Evolutionary conservation across 2,329 filamentous ascomycete genomes (phyloP).

Genomic region (Tolypocladium capitatum): DNA sequence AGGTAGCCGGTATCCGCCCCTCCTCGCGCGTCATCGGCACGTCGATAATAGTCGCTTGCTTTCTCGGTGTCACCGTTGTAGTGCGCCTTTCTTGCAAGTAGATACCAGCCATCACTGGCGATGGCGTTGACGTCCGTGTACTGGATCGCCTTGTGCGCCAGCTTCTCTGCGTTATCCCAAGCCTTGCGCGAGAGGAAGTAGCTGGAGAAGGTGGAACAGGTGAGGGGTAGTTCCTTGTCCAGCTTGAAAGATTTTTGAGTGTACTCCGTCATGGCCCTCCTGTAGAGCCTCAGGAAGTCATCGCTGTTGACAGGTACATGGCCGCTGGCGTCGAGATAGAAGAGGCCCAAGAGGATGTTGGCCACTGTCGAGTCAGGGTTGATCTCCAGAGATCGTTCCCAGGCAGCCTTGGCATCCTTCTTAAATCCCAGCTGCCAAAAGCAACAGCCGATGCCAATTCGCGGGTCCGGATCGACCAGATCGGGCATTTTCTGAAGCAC

Average conservation of each 20-base stretch:
- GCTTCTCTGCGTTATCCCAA: conserved; percentile 66
- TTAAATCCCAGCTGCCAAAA: conserved; percentile 95
- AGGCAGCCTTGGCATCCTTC: conserved; percentile 79
- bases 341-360: conserved; percentile 79
- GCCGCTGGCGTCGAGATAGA: conserved; percentile 77
- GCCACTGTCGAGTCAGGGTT: conserved; percentile 75
- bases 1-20: conserved; percentile 83
- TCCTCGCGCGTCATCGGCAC: conserved; percentile 82
- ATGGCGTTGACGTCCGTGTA: conserved; percentile 93
- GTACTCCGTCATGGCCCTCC: conserved; percentile 87
- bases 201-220: conserved; percentile 77
- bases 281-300: conserved; percentile 74
- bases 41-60: conserved; percentile 75
- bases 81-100: conserved; percentile 84
- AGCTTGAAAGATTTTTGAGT: conserved; percentile 88
- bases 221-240: conserved; percentile 80
- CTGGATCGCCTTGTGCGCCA: conserved; percentile 88
- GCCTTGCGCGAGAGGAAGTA: conserved; percentile 81
- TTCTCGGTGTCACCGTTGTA: conserved; percentile 61
- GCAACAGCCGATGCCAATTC: conserved; percentile 92
- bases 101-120: conserved; percentile 94
- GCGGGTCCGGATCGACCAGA: conserved; percentile 81
- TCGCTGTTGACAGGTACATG: conserved; percentile 73
- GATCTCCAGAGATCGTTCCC: conserved; percentile 77
- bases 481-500: conserved; percentile 76